phyloP scores from a whole-genome alignment of 1,284 basidiomycete species.

The Ganoderma boninense region DNA sequence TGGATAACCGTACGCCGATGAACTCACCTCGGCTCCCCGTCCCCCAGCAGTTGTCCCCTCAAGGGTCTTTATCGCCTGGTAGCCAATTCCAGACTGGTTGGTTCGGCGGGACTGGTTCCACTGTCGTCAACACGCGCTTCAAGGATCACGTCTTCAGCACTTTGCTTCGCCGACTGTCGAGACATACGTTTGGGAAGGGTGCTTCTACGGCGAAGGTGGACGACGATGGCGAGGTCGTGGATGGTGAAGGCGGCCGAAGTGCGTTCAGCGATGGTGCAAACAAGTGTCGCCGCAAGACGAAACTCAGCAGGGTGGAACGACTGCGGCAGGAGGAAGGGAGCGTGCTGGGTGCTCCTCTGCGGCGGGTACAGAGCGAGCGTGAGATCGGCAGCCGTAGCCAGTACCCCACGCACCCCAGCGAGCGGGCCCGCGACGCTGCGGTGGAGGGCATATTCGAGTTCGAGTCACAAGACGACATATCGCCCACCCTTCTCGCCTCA shows the following conservation, averaged over 20 bases:
- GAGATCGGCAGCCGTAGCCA: slow-evolving; percentile 30
- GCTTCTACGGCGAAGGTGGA: slow-evolving; percentile 43
- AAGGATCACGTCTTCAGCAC: slow-evolving; percentile 95
- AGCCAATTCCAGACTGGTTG: slow-evolving; percentile 43
- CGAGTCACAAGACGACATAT: slow-evolving; percentile 46
- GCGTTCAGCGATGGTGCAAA: slow-evolving; percentile 45
- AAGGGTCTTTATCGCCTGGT: slow-evolving; percentile 31
- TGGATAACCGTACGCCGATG: slow-evolving; percentile 59
- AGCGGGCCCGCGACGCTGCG: slow-evolving; percentile 28
- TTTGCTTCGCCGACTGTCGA: slow-evolving; percentile 74
- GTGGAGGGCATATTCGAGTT: slow-evolving; percentile 55
- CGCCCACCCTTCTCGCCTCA: background rate
- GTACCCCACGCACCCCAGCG: slow-evolving; percentile 27
- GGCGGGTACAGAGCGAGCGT: slow-evolving; percentile 69
- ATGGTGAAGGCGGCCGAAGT: slow-evolving; percentile 53
- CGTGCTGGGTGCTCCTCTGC: slow-evolving; percentile 49
- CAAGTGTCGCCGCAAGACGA: slow-evolving; percentile 41
- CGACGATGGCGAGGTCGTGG: slow-evolving; percentile 52
- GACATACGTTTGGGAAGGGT: slow-evolving; percentile 54
- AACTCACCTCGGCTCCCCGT: slow-evolving; percentile 54
- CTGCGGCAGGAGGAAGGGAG: slow-evolving; percentile 41
- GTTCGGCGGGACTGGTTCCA: slow-evolving; percentile 91
- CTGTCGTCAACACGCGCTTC: slow-evolving; percentile 89
- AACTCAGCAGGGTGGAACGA: slow-evolving; percentile 48
- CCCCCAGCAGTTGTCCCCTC: slow-evolving; percentile 16